Conservation (phyloP, 2,329 filamentous ascomycete species). For the Coniochaeta ligniaria region DNA sequence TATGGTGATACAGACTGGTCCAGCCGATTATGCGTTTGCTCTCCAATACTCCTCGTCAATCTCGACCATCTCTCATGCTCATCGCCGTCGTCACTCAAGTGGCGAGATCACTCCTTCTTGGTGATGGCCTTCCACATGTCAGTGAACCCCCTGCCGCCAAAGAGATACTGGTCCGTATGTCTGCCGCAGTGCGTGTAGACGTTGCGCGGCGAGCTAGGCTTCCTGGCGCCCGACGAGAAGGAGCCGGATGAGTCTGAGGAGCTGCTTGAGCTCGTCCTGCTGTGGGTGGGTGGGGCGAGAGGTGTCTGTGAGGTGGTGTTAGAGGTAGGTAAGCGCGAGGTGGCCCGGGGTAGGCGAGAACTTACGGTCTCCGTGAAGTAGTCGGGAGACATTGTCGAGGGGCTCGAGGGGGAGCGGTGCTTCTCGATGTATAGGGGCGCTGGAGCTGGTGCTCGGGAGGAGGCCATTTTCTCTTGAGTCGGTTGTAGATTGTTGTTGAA, state of each 20-base stretch:
- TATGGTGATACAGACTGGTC: constrained; percentile 8
- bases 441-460: constrained; percentile 7
- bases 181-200: constrained; percentile 48
- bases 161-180: constrained; percentile 46
- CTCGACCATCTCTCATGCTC: background rate
- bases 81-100: background rate
- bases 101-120: constrained; percentile 15
- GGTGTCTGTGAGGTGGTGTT: background rate
- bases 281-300: background rate
- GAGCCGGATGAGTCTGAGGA: constrained; percentile 1
- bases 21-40: constrained; percentile 3
- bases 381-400: constrained; percentile 9
- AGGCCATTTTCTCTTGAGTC: background rate
- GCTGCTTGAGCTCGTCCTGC: constrained; percentile 5
- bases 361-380: background rate
- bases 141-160: constrained; percentile 38
- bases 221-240: constrained; percentile 2
- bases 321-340: too few species aligned
- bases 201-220: constrained; percentile 26
- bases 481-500: too few species aligned
- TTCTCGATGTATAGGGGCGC: constrained; percentile 8
- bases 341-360: background rate
- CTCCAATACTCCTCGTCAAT: too few species aligned
- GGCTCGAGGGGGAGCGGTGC: background rate
- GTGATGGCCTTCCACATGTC: constrained; percentile 35